These are phyloP conservation scores for Hirschfeldia incana DNA, from an alignment of 345 rosid genomes.

Conservation along the genomic window DNA sequence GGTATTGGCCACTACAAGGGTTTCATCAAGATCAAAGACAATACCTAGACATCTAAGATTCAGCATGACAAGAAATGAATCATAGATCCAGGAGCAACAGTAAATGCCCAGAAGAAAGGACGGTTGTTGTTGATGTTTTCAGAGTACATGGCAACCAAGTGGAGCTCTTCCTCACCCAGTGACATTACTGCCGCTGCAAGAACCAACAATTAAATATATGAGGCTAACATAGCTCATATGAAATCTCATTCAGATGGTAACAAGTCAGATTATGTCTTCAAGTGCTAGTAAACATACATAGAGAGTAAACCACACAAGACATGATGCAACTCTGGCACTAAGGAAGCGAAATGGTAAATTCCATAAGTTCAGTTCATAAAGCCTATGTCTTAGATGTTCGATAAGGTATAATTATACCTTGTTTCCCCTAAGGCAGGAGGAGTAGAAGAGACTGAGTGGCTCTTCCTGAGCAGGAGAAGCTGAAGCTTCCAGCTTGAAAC, in stretches of 20 bases:
- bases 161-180: conserved; percentile 83
- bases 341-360: background rate
- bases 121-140: conserved; percentile 48
- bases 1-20: conserved; percentile 94
- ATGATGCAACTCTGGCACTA: background rate
- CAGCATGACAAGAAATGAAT: conserved; percentile 83
- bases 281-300: background rate
- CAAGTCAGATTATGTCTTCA: background rate
- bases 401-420: conserved; percentile 59
- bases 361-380: conserved; percentile 16
- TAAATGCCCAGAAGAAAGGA: conserved; percentile 94
- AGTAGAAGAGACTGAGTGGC: conserved; percentile 69
- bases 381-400: too few relatives aligned
- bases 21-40: conserved; percentile 98
- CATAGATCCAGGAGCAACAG: conserved; percentile 66
- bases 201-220: conserved; percentile 4
- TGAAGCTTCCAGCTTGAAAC: conserved; percentile 85
- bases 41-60: conserved; percentile 92
- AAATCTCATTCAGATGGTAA: conserved; percentile 4
- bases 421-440: conserved; percentile 80
- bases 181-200: conserved; percentile 84
- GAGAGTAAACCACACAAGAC: background rate
- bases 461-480: conserved; percentile 39
- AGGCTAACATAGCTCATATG: background rate
- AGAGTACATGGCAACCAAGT: conserved; percentile 90